These are phyloP conservation scores for Acanthamoeba polyphaga DNA, from an alignment of 208 protist genomes.

Conservation along the genomic window DNA sequence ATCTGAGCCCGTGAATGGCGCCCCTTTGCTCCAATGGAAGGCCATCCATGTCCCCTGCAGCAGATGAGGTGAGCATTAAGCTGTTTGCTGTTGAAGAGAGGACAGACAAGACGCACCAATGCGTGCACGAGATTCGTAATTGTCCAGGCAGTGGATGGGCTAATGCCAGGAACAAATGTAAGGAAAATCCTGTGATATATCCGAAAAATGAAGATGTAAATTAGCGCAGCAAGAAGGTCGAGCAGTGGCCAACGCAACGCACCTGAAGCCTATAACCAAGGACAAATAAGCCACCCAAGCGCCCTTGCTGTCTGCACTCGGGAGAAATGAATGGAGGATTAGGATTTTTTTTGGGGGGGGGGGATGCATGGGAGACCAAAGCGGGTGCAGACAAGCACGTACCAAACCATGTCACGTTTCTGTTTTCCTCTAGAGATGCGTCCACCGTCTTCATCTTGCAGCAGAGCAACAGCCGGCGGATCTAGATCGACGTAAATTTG, in stretches of 20 bases:
- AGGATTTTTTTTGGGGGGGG: background rate
- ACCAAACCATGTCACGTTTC: slow-evolving; percentile 68
- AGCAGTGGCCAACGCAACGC: background rate
- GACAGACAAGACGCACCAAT: background rate
- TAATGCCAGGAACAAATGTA: slow-evolving; percentile 22
- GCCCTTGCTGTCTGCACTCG: slow-evolving; percentile 25
- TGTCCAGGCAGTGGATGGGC: background rate
- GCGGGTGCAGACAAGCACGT: background rate
- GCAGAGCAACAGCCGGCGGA: background rate
- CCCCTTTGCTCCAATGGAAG: slow-evolving; percentile 56
- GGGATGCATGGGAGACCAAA: background rate
- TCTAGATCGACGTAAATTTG: background rate
- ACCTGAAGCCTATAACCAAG: background rate
- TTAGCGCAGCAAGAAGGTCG: background rate
- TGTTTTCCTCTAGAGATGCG: slow-evolving; percentile 28
- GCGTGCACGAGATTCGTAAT: slow-evolving; percentile 18
- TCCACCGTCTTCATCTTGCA: slow-evolving; percentile 56
- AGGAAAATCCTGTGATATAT: background rate
- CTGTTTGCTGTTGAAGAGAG: background rate
- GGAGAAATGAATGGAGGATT: background rate
- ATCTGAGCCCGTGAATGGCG: slow-evolving; percentile 40
- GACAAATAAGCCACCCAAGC: slow-evolving; percentile 55
- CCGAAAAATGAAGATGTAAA: background rate
- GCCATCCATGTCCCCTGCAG: slow-evolving; percentile 46
- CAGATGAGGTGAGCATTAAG: background rate